phyloP scores from a whole-genome alignment of 495 filamentous ascomycete species.

The Elasticomyces elasticus region DNA sequence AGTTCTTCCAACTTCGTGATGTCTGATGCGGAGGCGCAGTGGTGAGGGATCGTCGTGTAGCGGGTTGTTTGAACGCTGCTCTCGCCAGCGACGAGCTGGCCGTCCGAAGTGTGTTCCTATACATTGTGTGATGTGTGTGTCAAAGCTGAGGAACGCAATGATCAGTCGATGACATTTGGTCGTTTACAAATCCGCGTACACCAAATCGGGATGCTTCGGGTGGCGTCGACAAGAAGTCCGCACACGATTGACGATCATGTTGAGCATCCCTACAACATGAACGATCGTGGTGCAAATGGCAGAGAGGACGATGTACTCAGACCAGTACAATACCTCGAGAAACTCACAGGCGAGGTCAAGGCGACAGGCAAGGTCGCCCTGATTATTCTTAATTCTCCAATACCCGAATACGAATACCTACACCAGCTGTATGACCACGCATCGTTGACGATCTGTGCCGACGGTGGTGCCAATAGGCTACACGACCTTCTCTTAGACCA shows the following conservation, averaged over 20 bases:
- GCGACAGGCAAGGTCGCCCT: constrained; percentile 10
- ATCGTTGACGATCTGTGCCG: constrained; percentile 54
- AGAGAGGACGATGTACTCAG: background rate
- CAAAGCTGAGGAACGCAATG: background rate
- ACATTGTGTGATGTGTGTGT: constrained; percentile 14
- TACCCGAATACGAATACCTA: constrained; percentile 24
- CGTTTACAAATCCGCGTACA: background rate
- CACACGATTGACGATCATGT: background rate
- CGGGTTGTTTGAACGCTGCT: constrained; percentile 1
- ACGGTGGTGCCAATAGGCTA: constrained; percentile 82
- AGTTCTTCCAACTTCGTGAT: constrained; percentile 72
- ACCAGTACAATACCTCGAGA: constrained; percentile 12
- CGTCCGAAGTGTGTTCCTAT: constrained; percentile 9
- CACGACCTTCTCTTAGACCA: constrained; percentile 41
- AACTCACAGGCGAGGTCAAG: background rate
- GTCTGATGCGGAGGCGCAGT: constrained; percentile 55
- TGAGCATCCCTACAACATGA: background rate
- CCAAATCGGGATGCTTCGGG: background rate
- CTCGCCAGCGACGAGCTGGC: constrained; percentile 6
- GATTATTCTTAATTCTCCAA: constrained; percentile 34
- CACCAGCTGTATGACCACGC: constrained; percentile 26
- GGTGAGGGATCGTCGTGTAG: constrained; percentile 55
- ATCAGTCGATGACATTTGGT: background rate
- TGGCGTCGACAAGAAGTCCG: too few species aligned
- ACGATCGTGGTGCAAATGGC: background rate